Conservation (phyloP, 352 stramenopile species). For the Phytophthora aleatoria region DNA sequence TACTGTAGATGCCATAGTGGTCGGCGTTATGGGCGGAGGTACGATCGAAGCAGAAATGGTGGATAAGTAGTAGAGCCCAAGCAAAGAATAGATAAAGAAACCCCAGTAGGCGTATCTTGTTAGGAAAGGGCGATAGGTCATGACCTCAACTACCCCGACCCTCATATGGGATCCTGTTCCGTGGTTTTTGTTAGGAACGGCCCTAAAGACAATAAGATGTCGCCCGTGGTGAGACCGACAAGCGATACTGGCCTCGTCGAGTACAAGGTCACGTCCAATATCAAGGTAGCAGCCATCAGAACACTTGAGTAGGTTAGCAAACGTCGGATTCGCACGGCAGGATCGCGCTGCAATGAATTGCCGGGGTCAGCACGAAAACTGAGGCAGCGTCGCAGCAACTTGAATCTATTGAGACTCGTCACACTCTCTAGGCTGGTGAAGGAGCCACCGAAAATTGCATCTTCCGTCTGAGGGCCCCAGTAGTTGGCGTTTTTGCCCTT, state of each 20-base stretch:
- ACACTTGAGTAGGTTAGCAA: too few relatives aligned
- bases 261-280: too few relatives aligned
- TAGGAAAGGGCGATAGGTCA: neutral
- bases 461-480: conserved; percentile 19
- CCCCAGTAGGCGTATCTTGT: neutral
- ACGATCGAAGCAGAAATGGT: neutral
- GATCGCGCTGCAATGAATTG: neutral
- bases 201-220: too few relatives aligned
- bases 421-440: conserved; percentile 10
- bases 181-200: neutral
- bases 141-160: neutral
- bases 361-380: conserved; percentile 15
- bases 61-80: neutral
- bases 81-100: neutral
- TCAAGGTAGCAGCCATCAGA: too few relatives aligned
- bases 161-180: neutral
- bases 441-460: conserved; percentile 5
- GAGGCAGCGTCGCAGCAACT: conserved; percentile 16
- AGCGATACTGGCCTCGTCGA: too few relatives aligned
- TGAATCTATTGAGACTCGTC: conserved; percentile 13
- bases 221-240: too few relatives aligned
- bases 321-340: too few relatives aligned
- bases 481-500: conserved; percentile 11
- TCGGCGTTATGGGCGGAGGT: neutral
- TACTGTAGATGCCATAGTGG: too few relatives aligned